Conservation (phyloP, 257 asterid genomes). For the Thymus mandschuricus region DNA sequence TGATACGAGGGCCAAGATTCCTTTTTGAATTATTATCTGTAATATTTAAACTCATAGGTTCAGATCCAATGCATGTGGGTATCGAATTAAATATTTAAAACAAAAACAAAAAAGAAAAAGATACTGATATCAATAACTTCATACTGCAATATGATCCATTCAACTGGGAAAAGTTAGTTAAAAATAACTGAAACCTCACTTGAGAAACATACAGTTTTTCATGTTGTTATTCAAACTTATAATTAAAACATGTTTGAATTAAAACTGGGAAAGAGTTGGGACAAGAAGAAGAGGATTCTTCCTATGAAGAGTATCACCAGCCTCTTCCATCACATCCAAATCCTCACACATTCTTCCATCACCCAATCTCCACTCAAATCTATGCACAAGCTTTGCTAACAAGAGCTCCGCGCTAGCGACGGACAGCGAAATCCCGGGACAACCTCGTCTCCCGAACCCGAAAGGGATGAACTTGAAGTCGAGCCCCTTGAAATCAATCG, state of each 20-base stretch:
- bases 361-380: slow-evolving; percentile 40
- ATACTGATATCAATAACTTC: too few species aligned
- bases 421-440: slow-evolving; percentile 39
- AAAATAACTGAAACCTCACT: too few species aligned
- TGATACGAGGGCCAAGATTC: too few species aligned
- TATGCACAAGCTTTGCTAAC: slow-evolving; percentile 30
- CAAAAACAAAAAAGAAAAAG: too few species aligned
- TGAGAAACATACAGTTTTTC: too few species aligned
- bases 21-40: too few species aligned
- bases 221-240: too few species aligned
- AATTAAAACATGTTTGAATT: background rate
- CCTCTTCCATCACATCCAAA: slow-evolving; percentile 2
- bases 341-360: background rate
- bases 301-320: slow-evolving; percentile 4
- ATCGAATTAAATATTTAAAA: too few species aligned
- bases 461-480: slow-evolving; percentile 41
- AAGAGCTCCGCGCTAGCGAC: slow-evolving; percentile 1
- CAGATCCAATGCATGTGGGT: too few species aligned
- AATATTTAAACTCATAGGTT: too few species aligned
- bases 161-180: too few species aligned
- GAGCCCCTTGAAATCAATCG: slow-evolving; percentile 30
- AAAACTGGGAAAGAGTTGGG: background rate
- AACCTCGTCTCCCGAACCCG: slow-evolving; percentile 46
- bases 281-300: slow-evolving; percentile 2
- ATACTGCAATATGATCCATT: too few species aligned